These are phyloP conservation scores for Cephaloascus fragrans DNA, from an alignment of 805 yeast genomes.

Conservation along the genomic window DNA sequence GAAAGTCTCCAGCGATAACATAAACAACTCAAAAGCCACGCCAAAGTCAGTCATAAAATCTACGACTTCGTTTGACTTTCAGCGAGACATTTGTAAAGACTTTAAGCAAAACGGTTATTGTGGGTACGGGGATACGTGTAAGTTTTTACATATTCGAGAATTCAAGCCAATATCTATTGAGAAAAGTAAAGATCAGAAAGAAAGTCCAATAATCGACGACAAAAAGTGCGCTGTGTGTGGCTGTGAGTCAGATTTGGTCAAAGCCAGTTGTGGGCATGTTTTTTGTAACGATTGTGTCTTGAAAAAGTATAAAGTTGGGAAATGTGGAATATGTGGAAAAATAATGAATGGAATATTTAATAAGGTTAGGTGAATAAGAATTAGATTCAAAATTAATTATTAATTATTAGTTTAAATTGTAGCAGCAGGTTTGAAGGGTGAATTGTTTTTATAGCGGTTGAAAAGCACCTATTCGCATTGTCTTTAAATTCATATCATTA, in stretches of 20 bases:
- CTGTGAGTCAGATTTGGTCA: slow-evolving; percentile 40
- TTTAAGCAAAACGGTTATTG: slow-evolving; percentile 87
- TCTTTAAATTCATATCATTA: neutral
- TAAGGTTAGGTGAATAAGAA: neutral
- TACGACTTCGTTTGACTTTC: slow-evolving; percentile 73
- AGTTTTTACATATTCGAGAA: slow-evolving; percentile 84
- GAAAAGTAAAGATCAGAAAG: slow-evolving; percentile 15
- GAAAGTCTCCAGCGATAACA: no score
- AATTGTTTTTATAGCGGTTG: no score
- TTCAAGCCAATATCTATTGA: slow-evolving; percentile 2
- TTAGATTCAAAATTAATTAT: neutral
- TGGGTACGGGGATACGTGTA: slow-evolving; percentile 96
- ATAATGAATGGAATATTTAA: slow-evolving; percentile 45
- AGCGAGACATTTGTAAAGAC: slow-evolving; percentile 92
- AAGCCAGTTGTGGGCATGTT: slow-evolving; percentile 51
- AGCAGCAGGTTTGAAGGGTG: no score
- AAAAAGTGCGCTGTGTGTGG: slow-evolving; percentile 52
- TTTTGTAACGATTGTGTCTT: slow-evolving; percentile 59
- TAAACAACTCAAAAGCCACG: slow-evolving; percentile 20
- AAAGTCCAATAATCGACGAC: slow-evolving; percentile 3
- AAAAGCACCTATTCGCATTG: no score
- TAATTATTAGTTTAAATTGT: no score
- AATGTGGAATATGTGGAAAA: slow-evolving; percentile 48
- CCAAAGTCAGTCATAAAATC: slow-evolving; percentile 36
- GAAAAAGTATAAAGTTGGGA: slow-evolving; percentile 28